Conservation (phyloP, 2,329 filamentous ascomycete genomes). For the Penicillium sp. region DNA sequence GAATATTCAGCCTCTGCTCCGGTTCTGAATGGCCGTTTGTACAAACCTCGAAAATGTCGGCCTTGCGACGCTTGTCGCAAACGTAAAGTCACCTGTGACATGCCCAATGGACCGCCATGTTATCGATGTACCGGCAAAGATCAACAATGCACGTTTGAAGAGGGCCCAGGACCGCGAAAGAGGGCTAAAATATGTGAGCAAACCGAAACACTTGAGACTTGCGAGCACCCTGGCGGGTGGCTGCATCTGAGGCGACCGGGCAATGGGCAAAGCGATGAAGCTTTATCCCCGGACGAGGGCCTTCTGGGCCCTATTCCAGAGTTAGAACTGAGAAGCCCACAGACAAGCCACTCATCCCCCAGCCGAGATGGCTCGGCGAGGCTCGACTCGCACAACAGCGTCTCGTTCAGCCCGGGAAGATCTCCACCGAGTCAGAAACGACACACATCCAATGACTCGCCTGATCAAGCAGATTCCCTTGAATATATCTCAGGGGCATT, state of each 20-base stretch:
- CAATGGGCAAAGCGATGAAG: too few relatives aligned
- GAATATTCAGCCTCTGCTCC: not conserved
- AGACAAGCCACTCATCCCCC: too few relatives aligned
- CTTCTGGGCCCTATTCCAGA: too few relatives aligned
- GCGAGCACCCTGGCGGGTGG: not conserved
- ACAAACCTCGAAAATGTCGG: not conserved
- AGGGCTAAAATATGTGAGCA: not conserved
- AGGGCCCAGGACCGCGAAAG: not conserved
- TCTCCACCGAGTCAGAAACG: too few relatives aligned
- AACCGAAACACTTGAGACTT: not conserved
- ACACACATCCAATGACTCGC: too few relatives aligned
- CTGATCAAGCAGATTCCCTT: not conserved
- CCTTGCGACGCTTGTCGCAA: not conserved
- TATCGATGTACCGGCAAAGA: not conserved
- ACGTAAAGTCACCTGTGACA: conserved; percentile 1
- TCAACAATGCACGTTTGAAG: not conserved
- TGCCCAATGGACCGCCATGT: conserved; percentile 1
- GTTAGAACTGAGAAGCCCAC: too few relatives aligned
- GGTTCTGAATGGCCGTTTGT: not conserved
- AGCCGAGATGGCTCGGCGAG: too few relatives aligned
- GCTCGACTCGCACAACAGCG: too few relatives aligned
- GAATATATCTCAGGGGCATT: not conserved
- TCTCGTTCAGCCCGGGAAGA: too few relatives aligned
- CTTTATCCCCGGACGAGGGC: too few relatives aligned
- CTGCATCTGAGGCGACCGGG: not conserved